These are phyloP conservation scores for Naganishia antarctica DNA, from an alignment of 768 basidiomycete species.

Conservation along the genomic window DNA sequence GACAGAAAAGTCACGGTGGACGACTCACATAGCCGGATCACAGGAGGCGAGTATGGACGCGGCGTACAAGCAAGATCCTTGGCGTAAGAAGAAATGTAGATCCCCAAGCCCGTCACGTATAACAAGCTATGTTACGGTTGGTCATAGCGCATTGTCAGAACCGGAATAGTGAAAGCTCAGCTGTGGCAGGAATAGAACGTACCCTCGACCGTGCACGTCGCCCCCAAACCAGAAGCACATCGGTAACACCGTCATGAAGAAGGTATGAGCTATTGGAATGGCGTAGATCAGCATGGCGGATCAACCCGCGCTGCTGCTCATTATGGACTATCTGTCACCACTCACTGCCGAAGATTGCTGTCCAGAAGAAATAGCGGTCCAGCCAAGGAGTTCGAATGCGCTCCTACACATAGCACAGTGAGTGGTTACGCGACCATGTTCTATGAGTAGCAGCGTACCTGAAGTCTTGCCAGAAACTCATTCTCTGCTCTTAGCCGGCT, in stretches of 20 bases:
- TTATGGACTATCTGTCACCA: no score
- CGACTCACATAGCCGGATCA: conserved; percentile 74
- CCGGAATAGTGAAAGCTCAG: no score
- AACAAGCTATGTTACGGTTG: conserved; percentile 56
- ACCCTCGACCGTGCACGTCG: conserved; percentile 68
- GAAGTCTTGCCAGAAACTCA: conserved; percentile 41
- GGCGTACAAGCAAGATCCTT: conserved; percentile 90
- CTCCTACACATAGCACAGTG: background rate
- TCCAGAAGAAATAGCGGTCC: conserved; percentile 49
- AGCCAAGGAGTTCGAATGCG: conserved; percentile 33
- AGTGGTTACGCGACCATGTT: no score
- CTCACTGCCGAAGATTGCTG: conserved; percentile 48
- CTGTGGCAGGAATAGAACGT: background rate
- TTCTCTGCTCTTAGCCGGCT: conserved; percentile 38
- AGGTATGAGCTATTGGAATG: conserved; percentile 50
- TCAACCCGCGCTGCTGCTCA: no score
- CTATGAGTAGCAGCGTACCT: no score
- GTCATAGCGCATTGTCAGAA: no score
- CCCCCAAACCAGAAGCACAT: conserved; percentile 84
- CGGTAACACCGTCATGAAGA: conserved; percentile 87
- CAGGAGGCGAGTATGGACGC: conserved; percentile 82
- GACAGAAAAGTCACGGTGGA: background rate
- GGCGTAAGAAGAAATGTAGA: conserved; percentile 77
- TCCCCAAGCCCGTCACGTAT: conserved; percentile 67
- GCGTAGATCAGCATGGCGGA: background rate